Evolutionary conservation across 2,329 filamentous ascomycete genomes (phyloP), one percentile per base, ranked within the genome.

Genomic region (Fusarium sambucinum): DNA sequence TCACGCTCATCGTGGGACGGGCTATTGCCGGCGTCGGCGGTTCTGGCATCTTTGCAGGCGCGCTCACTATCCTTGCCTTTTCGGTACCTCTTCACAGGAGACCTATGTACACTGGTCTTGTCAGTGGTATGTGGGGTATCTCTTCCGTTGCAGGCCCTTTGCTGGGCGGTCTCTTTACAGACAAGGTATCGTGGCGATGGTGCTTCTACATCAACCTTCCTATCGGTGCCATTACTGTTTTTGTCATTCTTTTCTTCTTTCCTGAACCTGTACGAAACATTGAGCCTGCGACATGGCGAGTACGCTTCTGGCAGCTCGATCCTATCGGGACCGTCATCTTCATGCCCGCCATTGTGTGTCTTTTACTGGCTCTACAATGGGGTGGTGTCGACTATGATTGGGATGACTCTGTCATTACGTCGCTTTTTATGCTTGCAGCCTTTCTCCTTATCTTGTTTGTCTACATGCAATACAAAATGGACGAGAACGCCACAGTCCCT

Each of bases 301-400:
- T 75, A 1, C 66, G 71, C 6, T 35, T 76, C 45, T 64, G 68
- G 60, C 70, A 75, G 35, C 66, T 77, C 4, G 77, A 78, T 47
- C 73, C 75, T 19, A 61, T 78, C 8, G 77, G 77, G 12, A 76
- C 74, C 5, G 57, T 62, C 16, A 67, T 79, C 6, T 77, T 79
- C 30, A 73, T 77, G 69, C 76, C 76, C 1, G 72, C 80, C 16
- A 77, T 84, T 10, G 74, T 85, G 21, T 85, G 81, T 63, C 76
- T 85, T 19, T 70, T 86, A 0, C 76, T 86, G 1, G 83, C 83
- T n/a, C 75, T 87, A 8, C 83, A 85, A 59, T 86, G 82, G 82
- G 81, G 81, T 27, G 81, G 80, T 10, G 74, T 74, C 32, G 77
- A 75, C 52, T 80, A 81, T 41, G 58, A 66, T 6, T 77, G 72